Evolutionary conservation across 129 eudicot genomes (phyloP).

Genomic region (Tanacetum coccineum): DNA sequence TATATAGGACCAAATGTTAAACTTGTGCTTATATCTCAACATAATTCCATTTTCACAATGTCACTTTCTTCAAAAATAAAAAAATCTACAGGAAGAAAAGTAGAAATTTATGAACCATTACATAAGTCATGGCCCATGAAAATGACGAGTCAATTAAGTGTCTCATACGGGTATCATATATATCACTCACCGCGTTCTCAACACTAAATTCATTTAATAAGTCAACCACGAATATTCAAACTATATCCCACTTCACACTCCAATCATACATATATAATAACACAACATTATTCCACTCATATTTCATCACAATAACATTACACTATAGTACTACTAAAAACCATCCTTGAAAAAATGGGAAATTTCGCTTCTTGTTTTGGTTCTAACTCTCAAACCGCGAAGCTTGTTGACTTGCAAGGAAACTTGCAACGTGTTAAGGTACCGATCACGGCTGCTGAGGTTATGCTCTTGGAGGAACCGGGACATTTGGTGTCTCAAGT

Average conservation of each 20-base stretch:
- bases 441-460: constrained; percentile 49
- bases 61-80: no score
- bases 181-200: constrained; percentile 3
- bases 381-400: constrained; percentile 21
- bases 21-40: no score
- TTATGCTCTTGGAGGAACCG: constrained; percentile 52
- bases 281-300: neutral
- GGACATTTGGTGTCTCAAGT: constrained; percentile 39
- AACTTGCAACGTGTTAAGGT: constrained; percentile 10
- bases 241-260: constrained; percentile 4
- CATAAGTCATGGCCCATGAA: neutral
- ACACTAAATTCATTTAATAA: neutral
- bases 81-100: no score
- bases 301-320: neutral
- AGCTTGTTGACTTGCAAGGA: constrained; percentile 32
- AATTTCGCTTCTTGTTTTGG: constrained; percentile 32
- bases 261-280: neutral
- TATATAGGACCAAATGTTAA: no score
- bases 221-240: neutral
- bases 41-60: no score
- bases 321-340: neutral
- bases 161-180: neutral
- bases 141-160: neutral
- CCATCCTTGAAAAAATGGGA: constrained; percentile 26
- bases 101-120: neutral